phyloP scores from a whole-genome alignment of 176 grass and related monocot species.

The Juncus effusus region DNA sequence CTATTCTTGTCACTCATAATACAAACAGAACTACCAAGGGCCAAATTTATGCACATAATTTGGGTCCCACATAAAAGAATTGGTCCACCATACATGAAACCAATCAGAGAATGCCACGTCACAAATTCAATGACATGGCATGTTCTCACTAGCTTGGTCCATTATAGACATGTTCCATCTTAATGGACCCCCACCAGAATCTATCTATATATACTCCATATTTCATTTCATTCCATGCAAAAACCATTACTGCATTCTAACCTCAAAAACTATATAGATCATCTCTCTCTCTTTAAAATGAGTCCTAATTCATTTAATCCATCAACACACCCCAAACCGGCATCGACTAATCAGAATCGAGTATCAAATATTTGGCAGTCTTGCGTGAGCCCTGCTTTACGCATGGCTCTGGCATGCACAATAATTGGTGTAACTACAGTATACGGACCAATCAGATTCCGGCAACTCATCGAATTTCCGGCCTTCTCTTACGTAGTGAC shows the following conservation, averaged over 20 bases:
- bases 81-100: too few relatives aligned
- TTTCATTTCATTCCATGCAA: slow-evolving; percentile 19
- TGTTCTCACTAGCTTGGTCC: too few relatives aligned
- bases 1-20: too few relatives aligned
- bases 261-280: not conserved
- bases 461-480: slow-evolving; percentile 49
- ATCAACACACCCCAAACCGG: not conserved
- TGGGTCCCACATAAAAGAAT: too few relatives aligned
- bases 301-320: not conserved
- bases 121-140: too few relatives aligned
- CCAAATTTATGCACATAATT: too few relatives aligned
- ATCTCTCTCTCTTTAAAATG: slow-evolving; percentile 4
- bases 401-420: slow-evolving; percentile 53
- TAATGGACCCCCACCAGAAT: not conserved
- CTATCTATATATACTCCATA: slow-evolving; percentile 4
- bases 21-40: too few relatives aligned
- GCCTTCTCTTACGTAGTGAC: slow-evolving; percentile 75
- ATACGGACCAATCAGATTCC: slow-evolving; percentile 30
- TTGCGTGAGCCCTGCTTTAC: slow-evolving; percentile 41
- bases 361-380: slow-evolving; percentile 29
- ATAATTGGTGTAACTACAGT: slow-evolving; percentile 53
- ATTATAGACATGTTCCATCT: too few relatives aligned
- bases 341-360: not conserved
- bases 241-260: slow-evolving; percentile 5
- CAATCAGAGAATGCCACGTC: too few relatives aligned